phyloP scores from a whole-genome alignment of 805 yeast genomes.

The Yarrowia sp. region DNA sequence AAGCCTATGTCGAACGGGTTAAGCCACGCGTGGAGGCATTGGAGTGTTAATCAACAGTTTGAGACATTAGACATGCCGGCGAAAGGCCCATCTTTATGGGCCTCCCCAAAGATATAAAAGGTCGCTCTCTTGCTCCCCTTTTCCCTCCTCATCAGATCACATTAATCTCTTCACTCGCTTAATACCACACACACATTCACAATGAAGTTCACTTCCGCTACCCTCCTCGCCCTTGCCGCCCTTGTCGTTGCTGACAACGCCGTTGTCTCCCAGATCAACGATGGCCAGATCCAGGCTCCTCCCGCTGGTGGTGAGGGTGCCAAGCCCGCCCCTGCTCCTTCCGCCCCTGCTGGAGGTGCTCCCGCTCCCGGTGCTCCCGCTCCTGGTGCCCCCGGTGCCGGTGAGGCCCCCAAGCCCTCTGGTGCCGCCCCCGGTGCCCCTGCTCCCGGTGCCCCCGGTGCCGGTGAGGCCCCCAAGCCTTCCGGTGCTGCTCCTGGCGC shows the following conservation, averaged over 20 bases:
- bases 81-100: not conserved
- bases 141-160: slow-evolving; percentile 13
- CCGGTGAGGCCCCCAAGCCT: slow-evolving; percentile 18
- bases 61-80: slow-evolving; percentile 17
- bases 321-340: slow-evolving; percentile 20
- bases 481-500: slow-evolving; percentile 2
- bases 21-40: slow-evolving; percentile 30
- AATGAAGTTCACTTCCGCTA: slow-evolving; percentile 30
- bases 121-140: slow-evolving; percentile 4
- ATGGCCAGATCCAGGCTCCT: slow-evolving; percentile 36
- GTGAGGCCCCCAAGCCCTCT: not conserved
- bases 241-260: slow-evolving; percentile 35
- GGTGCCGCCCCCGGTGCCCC: slow-evolving; percentile 4
- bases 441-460: slow-evolving; percentile 5
- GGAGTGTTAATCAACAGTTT: slow-evolving; percentile 12
- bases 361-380: slow-evolving; percentile 19
- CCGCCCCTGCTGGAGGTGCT: slow-evolving; percentile 3
- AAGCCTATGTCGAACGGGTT: slow-evolving; percentile 21
- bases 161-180: slow-evolving; percentile 33
- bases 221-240: slow-evolving; percentile 32
- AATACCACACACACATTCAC: slow-evolving; percentile 26
- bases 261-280: slow-evolving; percentile 25
- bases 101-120: slow-evolving; percentile 10
- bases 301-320: slow-evolving; percentile 34
- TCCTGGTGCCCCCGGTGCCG: slow-evolving; percentile 11